Conservation (phyloP, 495 filamentous ascomycete genomes). For the Oleoguttula mirabilis region DNA sequence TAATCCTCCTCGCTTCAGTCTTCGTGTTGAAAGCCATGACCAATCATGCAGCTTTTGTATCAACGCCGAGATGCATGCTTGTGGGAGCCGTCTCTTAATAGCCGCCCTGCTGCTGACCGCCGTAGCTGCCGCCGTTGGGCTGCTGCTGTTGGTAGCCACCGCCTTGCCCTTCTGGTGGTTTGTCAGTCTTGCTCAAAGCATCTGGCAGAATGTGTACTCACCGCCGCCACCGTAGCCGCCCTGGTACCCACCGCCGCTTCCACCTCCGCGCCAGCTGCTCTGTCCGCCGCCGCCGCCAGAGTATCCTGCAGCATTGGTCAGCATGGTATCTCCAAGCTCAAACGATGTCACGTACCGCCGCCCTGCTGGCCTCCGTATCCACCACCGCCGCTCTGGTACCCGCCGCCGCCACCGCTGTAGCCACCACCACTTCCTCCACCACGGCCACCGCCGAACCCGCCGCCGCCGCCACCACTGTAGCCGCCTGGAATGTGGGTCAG, state of each 20-base stretch:
- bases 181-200: too few species aligned
- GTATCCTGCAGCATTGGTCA: too few species aligned
- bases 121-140: conserved; percentile 10
- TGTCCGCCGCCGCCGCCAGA: conserved; percentile 16
- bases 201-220: too few species aligned
- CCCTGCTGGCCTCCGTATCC: conserved; percentile 11
- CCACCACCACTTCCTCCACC: conserved; percentile 24
- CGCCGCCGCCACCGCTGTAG: conserved; percentile 24
- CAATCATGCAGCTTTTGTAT: too few species aligned
- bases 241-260: conserved; percentile 14
- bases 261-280: conserved; percentile 17
- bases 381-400: conserved; percentile 7
- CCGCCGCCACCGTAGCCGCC: conserved; percentile 8
- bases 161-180: too few species aligned
- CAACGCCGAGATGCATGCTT: background rate
- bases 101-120: conserved; percentile 13
- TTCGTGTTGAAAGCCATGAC: too few species aligned
- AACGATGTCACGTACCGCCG: conserved; percentile 7
- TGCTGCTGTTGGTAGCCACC: conserved; percentile 17
- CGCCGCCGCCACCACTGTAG: conserved; percentile 28
- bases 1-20: too few species aligned
- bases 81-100: conserved; percentile 8
- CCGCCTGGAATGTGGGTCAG: conserved; percentile 3
- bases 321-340: too few species aligned
- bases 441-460: conserved; percentile 16